These are phyloP conservation scores for Lachnellula occidentalis DNA, from an alignment of 2,329 filamentous ascomycete genomes.

Conservation along the genomic window DNA sequence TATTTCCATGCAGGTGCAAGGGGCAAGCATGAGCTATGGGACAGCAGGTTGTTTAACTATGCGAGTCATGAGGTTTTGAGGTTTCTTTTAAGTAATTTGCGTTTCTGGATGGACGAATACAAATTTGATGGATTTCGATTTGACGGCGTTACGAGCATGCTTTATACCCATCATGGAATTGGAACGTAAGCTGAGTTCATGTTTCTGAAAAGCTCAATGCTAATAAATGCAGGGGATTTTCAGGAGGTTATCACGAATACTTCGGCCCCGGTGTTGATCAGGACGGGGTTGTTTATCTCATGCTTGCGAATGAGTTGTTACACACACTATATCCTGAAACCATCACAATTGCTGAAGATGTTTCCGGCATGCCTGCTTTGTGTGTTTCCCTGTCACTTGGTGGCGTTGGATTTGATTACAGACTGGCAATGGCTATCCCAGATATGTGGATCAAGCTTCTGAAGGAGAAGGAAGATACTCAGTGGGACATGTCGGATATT, in stretches of 20 bases:
- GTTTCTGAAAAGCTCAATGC: not conserved
- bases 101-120: conserved; percentile 99
- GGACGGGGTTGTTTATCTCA: conserved; percentile 89
- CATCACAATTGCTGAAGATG: conserved; percentile 94
- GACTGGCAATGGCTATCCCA: conserved; percentile 93
- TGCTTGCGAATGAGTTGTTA: conserved; percentile 94
- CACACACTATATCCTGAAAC: conserved; percentile 81
- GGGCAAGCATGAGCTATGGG: conserved; percentile 89
- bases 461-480: conserved; percentile 80
- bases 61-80: conserved; percentile 88
- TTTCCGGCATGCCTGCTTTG: conserved; percentile 97
- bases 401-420: conserved; percentile 94
- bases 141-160: conserved; percentile 97
- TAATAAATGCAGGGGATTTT: conserved; percentile 66
- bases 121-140: conserved; percentile 96
- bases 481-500: conserved; percentile 86
- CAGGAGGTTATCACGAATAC: conserved; percentile 96
- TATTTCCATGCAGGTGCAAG: conserved; percentile 89
- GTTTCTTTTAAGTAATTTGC: conserved; percentile 91
- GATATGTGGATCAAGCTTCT: conserved; percentile 99
- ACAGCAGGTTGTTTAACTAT: conserved; percentile 96
- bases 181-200: conserved; percentile 65
- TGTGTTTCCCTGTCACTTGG: conserved; percentile 81
- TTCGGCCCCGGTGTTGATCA: conserved; percentile 87
- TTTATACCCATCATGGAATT: conserved; percentile 93